phyloP scores from a whole-genome alignment of 2,329 filamentous ascomycete genomes.

The Aspergillus flavus region DNA sequence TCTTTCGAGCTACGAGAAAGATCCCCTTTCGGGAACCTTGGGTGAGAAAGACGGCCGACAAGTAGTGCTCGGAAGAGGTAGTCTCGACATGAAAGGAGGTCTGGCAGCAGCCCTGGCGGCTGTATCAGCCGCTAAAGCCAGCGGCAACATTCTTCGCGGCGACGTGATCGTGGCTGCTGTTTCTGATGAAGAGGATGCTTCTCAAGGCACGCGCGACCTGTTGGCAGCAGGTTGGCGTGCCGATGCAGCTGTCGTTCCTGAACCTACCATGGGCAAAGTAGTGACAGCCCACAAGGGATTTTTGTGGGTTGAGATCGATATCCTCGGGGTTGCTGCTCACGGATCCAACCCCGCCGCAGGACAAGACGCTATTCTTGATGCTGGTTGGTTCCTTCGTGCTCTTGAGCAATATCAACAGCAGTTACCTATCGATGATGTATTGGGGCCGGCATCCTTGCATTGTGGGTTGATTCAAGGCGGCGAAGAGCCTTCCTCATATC shows the following conservation, averaged over 20 bases:
- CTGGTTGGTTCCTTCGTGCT: constrained; percentile 51
- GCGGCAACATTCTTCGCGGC: constrained; percentile 39
- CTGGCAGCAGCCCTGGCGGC: constrained; percentile 52
- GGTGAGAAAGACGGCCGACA: constrained; percentile 35
- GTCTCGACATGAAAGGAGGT: constrained; percentile 57
- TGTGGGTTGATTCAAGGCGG: constrained; percentile 54
- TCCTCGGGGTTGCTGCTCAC: constrained; percentile 39
- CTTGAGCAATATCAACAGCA: constrained; percentile 47
- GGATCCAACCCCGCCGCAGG: constrained; percentile 46
- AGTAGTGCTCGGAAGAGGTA: constrained; percentile 50
- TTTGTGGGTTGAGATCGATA: constrained; percentile 38
- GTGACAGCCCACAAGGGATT: constrained; percentile 56
- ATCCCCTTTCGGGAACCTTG: constrained; percentile 49
- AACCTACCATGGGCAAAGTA: constrained; percentile 51
- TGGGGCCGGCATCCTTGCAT: constrained; percentile 50
- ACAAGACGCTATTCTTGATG: constrained; percentile 53
- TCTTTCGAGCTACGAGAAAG: constrained; percentile 48
- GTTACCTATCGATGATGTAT: constrained; percentile 37
- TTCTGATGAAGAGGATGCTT: constrained; percentile 56
- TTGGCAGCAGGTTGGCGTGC: constrained; percentile 56
- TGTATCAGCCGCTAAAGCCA: constrained; percentile 42
- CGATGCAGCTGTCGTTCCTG: constrained; percentile 55
- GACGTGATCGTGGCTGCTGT: constrained; percentile 58
- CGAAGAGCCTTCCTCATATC: constrained; percentile 57
- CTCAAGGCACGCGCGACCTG: constrained; percentile 55